Base-by-base conservation (phyloP, 495 filamentous ascomycete species). In the Chaetomium cochliodes region DNA sequence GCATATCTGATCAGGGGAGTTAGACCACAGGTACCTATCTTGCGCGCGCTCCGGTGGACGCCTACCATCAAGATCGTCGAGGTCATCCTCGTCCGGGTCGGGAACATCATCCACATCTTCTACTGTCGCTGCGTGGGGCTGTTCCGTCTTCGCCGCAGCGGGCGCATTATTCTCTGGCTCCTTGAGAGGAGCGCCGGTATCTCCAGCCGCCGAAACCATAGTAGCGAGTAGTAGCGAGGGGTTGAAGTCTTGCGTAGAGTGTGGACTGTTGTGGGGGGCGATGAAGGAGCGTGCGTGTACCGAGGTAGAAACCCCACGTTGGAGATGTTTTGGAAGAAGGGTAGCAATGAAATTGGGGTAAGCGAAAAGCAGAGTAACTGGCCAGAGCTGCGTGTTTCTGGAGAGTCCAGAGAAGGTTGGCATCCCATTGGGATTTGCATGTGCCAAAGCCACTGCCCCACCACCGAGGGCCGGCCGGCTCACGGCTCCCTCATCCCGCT, bases 61-160 rank as follows among this genome's bases (percentile, higher is more conserved):
- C 80, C 55, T 72, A 90, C 92, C 93, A 76, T 98, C 93, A 50
- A 98, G 79, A 73, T 97, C 93, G 72, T 96, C 92, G 22, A 96
- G 83, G 72, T 96, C 92, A 74, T 92, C 90, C 73, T 92, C 90
- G 66, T 92, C 90, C 30, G 89, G 89, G 72, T 92, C 90, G 20
- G 88, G 82, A 0, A 82, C 84, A 65, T 85, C 79, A n/a, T 81
- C 52, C 22, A 33, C 58, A 44, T 68, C 63, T n/a, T 68, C 67
- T 7, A 72, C 72, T 12, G 72, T 71, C 44, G 69, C 67, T 28
- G 56, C 39, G 49, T 67, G 70, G 23, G 56, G 62, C 56, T 64
- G 57, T 33, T 67, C 68, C 4, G 51, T 39, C 52, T 63, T 30
- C 3, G 44, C 5, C 33, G 11, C 37, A 3, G 51, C 5, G 3